Conservation (phyloP, 768 basidiomycete species). For the Russula olivacea region DNA sequence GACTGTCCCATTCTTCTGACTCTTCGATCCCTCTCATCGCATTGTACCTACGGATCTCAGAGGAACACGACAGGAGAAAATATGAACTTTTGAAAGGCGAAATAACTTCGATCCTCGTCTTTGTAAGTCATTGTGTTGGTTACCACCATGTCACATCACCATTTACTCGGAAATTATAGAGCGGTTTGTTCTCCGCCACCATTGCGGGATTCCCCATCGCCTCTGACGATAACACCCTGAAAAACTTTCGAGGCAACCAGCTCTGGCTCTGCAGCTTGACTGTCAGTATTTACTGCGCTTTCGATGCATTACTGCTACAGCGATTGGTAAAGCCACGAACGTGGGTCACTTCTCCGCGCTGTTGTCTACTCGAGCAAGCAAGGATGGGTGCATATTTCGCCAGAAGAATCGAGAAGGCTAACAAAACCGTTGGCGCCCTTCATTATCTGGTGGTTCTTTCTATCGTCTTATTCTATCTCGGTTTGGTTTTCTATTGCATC, state of each 20-base stretch:
- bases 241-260: too few species aligned
- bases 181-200: conserved; percentile 7
- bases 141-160: not conserved
- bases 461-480: too few species aligned
- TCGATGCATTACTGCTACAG: not conserved
- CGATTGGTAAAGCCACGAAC: not conserved
- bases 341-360: not conserved
- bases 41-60: not conserved
- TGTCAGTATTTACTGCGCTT: not conserved
- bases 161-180: not conserved
- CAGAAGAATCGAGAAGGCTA: not conserved
- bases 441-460: too few species aligned
- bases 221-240: too few species aligned
- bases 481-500: too few species aligned
- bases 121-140: not conserved
- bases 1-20: not conserved
- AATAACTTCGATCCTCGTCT: not conserved
- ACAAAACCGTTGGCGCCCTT: too few species aligned
- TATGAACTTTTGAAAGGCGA: not conserved
- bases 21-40: not conserved
- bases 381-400: conserved; percentile 1
- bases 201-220: too few species aligned
- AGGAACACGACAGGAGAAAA: not conserved
- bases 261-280: conserved; percentile 7
- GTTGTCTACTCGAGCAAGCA: not conserved